Evolutionary conservation across 495 filamentous ascomycete genomes (phyloP), one percentile per base, ranked within the genome.

Genomic region (Clohesyomyces aquaticus): DNA sequence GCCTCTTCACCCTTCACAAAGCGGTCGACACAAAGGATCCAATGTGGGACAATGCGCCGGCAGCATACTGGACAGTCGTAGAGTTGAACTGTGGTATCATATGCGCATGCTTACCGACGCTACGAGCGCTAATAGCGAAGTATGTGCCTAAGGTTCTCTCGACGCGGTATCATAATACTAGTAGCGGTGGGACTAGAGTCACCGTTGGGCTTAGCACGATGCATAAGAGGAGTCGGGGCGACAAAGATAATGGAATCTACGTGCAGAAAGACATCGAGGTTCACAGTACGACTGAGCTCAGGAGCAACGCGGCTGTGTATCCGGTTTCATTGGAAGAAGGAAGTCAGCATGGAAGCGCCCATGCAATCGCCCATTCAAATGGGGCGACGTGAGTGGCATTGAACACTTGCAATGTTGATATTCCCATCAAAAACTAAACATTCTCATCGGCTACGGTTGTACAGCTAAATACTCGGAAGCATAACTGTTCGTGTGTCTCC

Each of bases 1-100:
- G 66, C 10, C 41, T 69, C 18, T 53, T 54, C 1, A 62, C 66
- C 8, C 56, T 69, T 11, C 47, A 61, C 49, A 54, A 59, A 47
- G 62, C 32, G 21, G 47, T 59, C 23, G 29, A 55, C 21, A 64
- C 66, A 3, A 55, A 26, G 8, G 66, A 69, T 42, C 54, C 57
- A 2, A 42, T 62, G 21, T 69, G 66, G 66, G 66, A 69, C 27
- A 65, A 69, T 27, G 43, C 66, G 10, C 55, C 55, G 1, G 41
- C 61, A 22, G 66, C 66, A 22, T 59, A 65, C 21, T 69, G 66
- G 66, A 55, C 61, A 0, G 54, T 59, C 21, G 50, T 69, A 4
- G 66, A 69, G 43, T 49, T 69, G 0, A 65, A 69, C 26, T 51
- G 46, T 23, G 66, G 66, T 18, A 69, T 69, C 21, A 27, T 69